phyloP scores from a whole-genome alignment of 345 rosid species.

The Dipteronia dyeriana region DNA sequence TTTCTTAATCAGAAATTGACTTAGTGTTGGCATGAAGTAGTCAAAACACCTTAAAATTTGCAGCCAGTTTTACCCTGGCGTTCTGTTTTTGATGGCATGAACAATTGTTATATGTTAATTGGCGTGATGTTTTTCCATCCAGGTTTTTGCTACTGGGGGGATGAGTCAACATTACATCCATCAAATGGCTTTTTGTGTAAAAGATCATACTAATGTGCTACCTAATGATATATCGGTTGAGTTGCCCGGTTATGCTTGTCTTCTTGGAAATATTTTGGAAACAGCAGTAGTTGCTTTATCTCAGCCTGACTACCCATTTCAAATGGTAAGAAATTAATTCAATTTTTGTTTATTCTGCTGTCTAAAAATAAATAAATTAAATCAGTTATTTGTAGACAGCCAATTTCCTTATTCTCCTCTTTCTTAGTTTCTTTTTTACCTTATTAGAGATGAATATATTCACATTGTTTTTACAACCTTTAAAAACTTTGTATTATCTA shows the following conservation, averaged over 20 bases:
- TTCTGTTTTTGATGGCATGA: conserved; percentile 3
- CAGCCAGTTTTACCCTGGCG: not conserved
- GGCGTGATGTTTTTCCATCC: conserved; percentile 31
- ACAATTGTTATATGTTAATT: conserved; percentile 17
- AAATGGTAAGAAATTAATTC: conserved; percentile 55
- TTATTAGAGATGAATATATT: not conserved
- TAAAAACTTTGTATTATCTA: not conserved
- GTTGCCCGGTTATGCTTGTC: conserved; percentile 83
- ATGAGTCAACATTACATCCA: conserved; percentile 70
- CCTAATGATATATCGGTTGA: conserved; percentile 60
- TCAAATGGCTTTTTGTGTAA: conserved; percentile 72
- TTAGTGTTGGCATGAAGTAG: not conserved
- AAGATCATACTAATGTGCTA: conserved; percentile 57
- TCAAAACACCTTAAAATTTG: not conserved
- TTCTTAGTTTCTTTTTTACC: conserved; percentile 8
- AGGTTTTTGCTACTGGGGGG: conserved; percentile 72
- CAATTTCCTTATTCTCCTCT: not conserved
- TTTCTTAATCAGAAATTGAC: not conserved
- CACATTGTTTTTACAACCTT: not conserved
- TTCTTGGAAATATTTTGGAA: conserved; percentile 88
- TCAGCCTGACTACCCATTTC: conserved; percentile 78
- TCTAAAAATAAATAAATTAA: not conserved
- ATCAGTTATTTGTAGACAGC: not conserved
- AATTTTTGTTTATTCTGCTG: not conserved
- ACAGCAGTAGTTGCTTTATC: conserved; percentile 75